Base-by-base conservation (phyloP, 2,329 filamentous ascomycete species). In the Colletotrichum eremochloae region DNA sequence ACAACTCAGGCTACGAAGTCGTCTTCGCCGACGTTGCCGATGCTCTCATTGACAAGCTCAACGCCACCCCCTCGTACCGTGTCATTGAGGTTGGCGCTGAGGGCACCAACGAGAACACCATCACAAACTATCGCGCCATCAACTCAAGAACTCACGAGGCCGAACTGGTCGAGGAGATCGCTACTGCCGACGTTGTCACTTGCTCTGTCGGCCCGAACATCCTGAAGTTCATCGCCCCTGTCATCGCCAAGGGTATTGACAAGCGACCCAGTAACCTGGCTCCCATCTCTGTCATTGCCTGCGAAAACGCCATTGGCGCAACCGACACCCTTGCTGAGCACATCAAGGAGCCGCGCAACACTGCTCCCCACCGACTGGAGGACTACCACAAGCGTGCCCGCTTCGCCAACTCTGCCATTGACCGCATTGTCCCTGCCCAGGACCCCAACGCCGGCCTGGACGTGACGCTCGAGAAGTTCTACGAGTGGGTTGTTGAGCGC, bases 401-500 rank as follows among this genome's bases (percentile, higher is more conserved):
- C 77, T 98, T 97, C 81, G 96, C 96, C 85, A 99, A 99, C 87
- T 97, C 94, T 74, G 96, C 96, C 77, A 98, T 99, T 81, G 96
- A 99, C 87, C 94, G 96, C 74, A 99, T 99, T 81, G 96, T 98
- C 33, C 96, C 96, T 18, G 94, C 94, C 55, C 96, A 98, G 85
- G 92, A 94, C 73, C 85, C 90, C 63, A 86, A 94, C 77, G 90
- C 92, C 33, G 95, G 95, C 68, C 89, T 99, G 56, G 92, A 98
- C 79, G 96, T 99, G 76, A 95, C 92, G 79, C 95, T 99, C 60
- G 96, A 99, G 88, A 96, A 96, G 85, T 99, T 98, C 88, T 98
- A 94, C 86, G 96, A 99, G 86, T 99, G 96, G 96, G 96, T 96
- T 50, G 95, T 99, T 63, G 96, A 99, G 81, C 86, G 90, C 81